A percentile compares a stretch with the other conserved stretches of the same genome.
Conservation (phyloP, 2,329 filamentous ascomycete species). For the Mycosphaerella sp. region DNA sequence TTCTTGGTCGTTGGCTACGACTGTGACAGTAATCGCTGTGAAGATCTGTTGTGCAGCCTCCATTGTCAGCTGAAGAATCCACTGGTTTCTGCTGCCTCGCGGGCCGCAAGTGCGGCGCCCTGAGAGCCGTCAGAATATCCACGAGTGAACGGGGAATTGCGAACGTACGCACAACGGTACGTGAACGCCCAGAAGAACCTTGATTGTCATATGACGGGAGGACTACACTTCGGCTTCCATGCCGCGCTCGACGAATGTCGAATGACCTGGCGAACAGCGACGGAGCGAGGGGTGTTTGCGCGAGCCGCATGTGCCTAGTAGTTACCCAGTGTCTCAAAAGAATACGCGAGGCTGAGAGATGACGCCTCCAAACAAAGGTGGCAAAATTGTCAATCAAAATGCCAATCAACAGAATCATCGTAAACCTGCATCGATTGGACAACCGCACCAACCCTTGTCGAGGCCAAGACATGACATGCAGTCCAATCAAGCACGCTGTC, state of each 20-base stretch:
- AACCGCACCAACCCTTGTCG: conserved; percentile 6
- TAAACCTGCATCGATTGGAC: not conserved
- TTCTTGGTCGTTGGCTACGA: not conserved
- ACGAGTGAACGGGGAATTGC: conserved; percentile 17
- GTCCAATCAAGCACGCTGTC: conserved; percentile 3
- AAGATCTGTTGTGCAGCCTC: conserved; percentile 16
- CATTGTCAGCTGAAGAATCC: conserved; percentile 18
- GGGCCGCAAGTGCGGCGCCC: conserved; percentile 17
- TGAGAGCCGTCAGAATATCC: conserved; percentile 10
- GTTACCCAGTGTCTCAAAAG: conserved; percentile 14
- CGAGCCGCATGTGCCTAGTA: conserved; percentile 11
- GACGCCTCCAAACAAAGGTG: conserved; percentile 9
- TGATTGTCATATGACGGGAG: conserved; percentile 21
- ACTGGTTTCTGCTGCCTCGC: conserved; percentile 14
- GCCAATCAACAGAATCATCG: not conserved
- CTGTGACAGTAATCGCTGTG: conserved; percentile 11
- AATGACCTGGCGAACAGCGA: conserved; percentile 4
- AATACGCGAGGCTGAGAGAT: conserved; percentile 16
- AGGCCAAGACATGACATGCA: conserved; percentile 5
- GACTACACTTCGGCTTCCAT: conserved; percentile 13
- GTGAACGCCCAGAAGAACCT: not conserved
- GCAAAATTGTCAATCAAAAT: conserved; percentile 3
- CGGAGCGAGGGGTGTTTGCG: conserved; percentile 4
- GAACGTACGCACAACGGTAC: not conserved
- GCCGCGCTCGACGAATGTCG: conserved; percentile 13